Conservation (phyloP, 2,329 filamentous ascomycete genomes). For the Diaporthe citrichinensis region DNA sequence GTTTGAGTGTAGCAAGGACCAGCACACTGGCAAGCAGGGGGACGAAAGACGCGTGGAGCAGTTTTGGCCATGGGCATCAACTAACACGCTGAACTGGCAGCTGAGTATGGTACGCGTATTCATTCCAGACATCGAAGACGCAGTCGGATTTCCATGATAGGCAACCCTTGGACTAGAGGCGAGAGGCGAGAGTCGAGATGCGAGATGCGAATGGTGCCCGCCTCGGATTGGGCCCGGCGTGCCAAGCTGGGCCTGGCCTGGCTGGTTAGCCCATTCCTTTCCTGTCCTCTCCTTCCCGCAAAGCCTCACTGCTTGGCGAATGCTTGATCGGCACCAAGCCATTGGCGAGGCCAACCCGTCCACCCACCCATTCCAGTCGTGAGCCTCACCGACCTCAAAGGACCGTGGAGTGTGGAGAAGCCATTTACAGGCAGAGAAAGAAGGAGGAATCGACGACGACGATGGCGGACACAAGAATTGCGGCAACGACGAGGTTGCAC, state of each 20-base stretch:
- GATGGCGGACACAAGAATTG: too few relatives aligned
- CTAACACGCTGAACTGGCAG: too few relatives aligned
- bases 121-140: too few relatives aligned
- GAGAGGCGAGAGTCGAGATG: not conserved
- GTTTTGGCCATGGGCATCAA: too few relatives aligned
- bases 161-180: not conserved
- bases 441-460: too few relatives aligned
- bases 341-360: slow-evolving; percentile 15
- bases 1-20: too few relatives aligned
- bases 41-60: too few relatives aligned
- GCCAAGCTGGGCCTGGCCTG: not conserved
- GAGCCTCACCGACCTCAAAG: slow-evolving; percentile 5
- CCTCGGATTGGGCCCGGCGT: too few relatives aligned
- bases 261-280: not conserved
- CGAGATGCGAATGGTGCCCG: too few relatives aligned
- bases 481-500: not conserved
- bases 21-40: too few relatives aligned
- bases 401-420: not conserved
- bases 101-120: too few relatives aligned
- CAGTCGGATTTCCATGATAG: not conserved
- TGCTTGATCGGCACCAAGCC: slow-evolving; percentile 21
- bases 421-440: not conserved
- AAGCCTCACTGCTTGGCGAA: slow-evolving; percentile 27
- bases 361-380: not conserved
- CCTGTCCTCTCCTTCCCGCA: slow-evolving; percentile 4